Base-by-base conservation (phyloP, 2,329 filamentous ascomycete genomes). In the Phoma herbarum region DNA sequence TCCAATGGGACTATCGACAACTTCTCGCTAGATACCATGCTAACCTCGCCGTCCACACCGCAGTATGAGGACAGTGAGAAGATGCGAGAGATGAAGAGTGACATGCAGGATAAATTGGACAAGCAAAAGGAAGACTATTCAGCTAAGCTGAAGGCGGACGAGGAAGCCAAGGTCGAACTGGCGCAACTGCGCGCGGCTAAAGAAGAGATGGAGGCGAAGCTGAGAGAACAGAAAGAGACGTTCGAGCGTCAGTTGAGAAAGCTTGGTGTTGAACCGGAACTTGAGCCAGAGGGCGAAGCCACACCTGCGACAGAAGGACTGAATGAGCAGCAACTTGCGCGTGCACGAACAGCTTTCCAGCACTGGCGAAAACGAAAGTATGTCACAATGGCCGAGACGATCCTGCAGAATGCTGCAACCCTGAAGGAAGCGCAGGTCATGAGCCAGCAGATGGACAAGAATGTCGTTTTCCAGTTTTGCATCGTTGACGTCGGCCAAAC, bases 401-500 rank as follows among this genome's bases (percentile, higher is more conserved):
- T 98, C 26, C 82, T 99, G 44, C 93, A 96, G 72, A 90, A 96
- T 74, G 94, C 94, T 2, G 88, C 91, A 8, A 86, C 89, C 26
- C 78, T 99, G 58, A 99, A 99, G 75, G 95, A 99, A 78, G 95
- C 95, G 1, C 95, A 99, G 73, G 89, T 99, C 60, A 95, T 99
- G 92, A 96, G 93, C 80, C 94, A 97, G 68, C 92, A 96, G 70
- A 90, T 99, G 81, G 91, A 95, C 67, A 95, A 97, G 75, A 88
- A 88, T 64, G 91, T 97, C 9, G 89, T 94, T 20, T 98, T 99
- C 75, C 95, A 99, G 76, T 99, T 98, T 74, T 90, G 92, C 12
- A 88, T 97, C 55, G 88, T 98, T 29, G 94, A 97, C 69, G 82
- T 90, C 62, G 95, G 95, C 1, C 93, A 99, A 71, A 88, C 88